phyloP scores from a whole-genome alignment of 2,329 filamentous ascomycete genomes.

The Diaporthe ilicicola region DNA sequence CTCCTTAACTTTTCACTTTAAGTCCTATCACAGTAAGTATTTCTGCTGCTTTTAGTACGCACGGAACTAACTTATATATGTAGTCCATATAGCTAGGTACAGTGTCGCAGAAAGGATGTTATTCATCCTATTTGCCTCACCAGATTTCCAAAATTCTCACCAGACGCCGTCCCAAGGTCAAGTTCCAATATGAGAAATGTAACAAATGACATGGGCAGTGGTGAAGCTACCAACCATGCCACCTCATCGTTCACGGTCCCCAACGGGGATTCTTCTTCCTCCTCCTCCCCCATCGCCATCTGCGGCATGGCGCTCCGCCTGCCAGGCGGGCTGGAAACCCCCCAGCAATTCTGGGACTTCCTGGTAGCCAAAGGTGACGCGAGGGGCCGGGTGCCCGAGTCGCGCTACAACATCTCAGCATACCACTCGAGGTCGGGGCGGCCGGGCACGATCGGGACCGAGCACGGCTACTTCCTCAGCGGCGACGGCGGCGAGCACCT shows the following conservation, averaged over 20 bases:
- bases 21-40: no score
- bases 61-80: no score
- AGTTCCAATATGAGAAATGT: background rate
- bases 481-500: conserved; percentile 1
- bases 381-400: conserved; percentile 38
- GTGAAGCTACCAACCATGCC: background rate
- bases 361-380: conserved; percentile 41
- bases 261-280: no score
- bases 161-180: background rate
- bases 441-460: conserved; percentile 44
- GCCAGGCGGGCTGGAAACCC: conserved; percentile 40
- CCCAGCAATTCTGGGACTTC: conserved; percentile 43
- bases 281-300: conserved; percentile 43
- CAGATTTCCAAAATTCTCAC: background rate
- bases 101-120: background rate
- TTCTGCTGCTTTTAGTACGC: no score
- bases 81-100: no score
- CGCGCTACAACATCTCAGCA: conserved; percentile 41
- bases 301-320: conserved; percentile 44
- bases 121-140: background rate
- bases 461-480: conserved; percentile 19
- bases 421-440: conserved; percentile 40
- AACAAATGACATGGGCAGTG: background rate
- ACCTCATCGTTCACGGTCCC: background rate
- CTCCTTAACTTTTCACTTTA: no score